Base-by-base conservation (phyloP, 2,329 filamentous ascomycete genomes). In the Sarocladium strictum region DNA sequence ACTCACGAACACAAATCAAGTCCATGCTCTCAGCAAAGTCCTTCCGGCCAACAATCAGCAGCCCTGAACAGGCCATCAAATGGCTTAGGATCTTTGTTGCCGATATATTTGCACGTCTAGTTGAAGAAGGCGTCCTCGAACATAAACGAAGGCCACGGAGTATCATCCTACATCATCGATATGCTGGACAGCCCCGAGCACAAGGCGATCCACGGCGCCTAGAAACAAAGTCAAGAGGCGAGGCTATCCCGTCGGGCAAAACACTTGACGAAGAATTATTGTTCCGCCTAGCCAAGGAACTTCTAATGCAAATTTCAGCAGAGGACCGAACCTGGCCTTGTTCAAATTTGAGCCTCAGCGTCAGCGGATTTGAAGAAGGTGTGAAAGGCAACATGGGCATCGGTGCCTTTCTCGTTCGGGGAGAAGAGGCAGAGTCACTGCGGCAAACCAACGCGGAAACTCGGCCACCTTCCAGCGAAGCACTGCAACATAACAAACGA, bases 1-100 rank as follows among this genome's bases (percentile, higher is more conserved):
- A 90, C 64, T 82, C 90, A 26, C 80, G 93, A 53, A 96, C 91
- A 1, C 89, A 94, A 64, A 96, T 97, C 74, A 97, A 97, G 68
- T 94, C 89, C 15, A 97, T 99, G 92, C 77, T 97, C 14, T 97
- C 91, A 1, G 92, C 94, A 19, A 99, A 99, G 67, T 95, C 91
- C 0, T 99, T 99, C 64, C 80, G 89, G 24, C 94, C 94, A 0
- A 84, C 80, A 55, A 93, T 97, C 65, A 88, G 84, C 61, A 86
- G 78, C 2, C 73, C 82, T 17, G 90, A 94, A 21, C 89, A 96
- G 67, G 93, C 86, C 1, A 75, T 81, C 23, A 85, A 85, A 57
- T 99, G 94, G 94, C 76, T 99, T 37, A 80, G 86, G 11, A 97
- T 99, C 54, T 97, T 97, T 67, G 85, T 82, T 3, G 89, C 90